phyloP scores from a whole-genome alignment of 768 basidiomycete genomes.

The Rhodosporidiobolus odoratus region DNA sequence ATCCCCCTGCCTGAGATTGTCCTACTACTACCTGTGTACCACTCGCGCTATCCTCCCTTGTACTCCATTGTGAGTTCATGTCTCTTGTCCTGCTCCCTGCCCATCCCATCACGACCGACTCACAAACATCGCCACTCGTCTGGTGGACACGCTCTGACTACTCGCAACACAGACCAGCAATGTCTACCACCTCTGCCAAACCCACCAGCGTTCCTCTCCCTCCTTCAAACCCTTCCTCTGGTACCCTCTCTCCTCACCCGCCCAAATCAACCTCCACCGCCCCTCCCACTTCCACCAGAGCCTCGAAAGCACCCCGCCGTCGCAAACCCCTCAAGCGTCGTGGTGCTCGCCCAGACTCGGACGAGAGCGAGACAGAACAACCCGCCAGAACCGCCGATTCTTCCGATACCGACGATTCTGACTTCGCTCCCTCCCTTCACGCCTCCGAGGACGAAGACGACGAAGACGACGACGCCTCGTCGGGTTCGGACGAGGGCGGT shows the following conservation, averaged over 20 bases:
- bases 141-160: background rate
- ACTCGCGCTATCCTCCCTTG: too few species aligned
- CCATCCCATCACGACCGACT: too few species aligned
- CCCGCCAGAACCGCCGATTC: background rate
- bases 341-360: constrained; percentile 10
- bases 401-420: constrained; percentile 7
- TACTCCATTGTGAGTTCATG: too few species aligned
- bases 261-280: background rate
- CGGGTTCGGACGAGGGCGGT: constrained; percentile 2
- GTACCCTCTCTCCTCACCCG: background rate
- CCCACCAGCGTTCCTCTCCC: background rate
- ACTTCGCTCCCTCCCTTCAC: constrained; percentile 1
- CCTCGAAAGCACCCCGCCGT: background rate
- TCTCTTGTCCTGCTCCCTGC: background rate
- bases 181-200: background rate
- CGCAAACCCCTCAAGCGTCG: constrained; percentile 15
- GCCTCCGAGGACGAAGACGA: background rate
- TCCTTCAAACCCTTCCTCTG: background rate
- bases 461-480: constrained; percentile 7
- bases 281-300: background rate
- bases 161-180: background rate
- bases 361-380: constrained; percentile 13
- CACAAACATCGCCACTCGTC: too few species aligned
- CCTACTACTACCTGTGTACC: background rate
- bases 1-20: background rate